Conservation (phyloP, 2,329 filamentous ascomycete genomes). For the Sphaerulina musiva region DNA sequence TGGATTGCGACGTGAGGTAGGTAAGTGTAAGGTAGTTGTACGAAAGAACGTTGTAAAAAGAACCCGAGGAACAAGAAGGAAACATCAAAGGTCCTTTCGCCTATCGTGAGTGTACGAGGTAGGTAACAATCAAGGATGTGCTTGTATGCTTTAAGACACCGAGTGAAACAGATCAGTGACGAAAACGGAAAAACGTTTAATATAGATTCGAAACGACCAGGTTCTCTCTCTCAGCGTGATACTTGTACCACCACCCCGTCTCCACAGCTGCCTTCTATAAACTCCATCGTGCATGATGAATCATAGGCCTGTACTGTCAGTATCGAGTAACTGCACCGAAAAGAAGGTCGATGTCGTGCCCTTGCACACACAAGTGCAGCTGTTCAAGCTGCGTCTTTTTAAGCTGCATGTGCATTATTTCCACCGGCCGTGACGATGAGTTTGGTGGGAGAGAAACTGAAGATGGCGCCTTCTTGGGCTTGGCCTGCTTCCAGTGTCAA, state of each 20-base stretch:
- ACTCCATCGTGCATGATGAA: slow-evolving; percentile 1
- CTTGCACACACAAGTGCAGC: too few relatives aligned
- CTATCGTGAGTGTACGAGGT: too few relatives aligned
- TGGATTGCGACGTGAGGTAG: too few relatives aligned
- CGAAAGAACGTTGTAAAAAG: too few relatives aligned
- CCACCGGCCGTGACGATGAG: slow-evolving; percentile 30
- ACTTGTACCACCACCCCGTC: not conserved
- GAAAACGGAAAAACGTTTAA: not conserved
- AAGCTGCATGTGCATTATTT: slow-evolving; percentile 26
- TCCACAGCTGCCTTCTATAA: not conserved
- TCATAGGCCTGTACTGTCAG: slow-evolving; percentile 3
- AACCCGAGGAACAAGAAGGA: too few relatives aligned
- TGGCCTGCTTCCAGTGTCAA: slow-evolving; percentile 14
- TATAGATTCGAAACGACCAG: not conserved
- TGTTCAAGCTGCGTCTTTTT: not conserved
- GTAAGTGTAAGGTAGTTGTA: too few relatives aligned
- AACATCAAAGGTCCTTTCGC: too few relatives aligned
- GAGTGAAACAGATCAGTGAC: too few relatives aligned
- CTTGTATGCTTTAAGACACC: too few relatives aligned
- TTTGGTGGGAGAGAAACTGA: slow-evolving; percentile 25
- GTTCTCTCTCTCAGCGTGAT: not conserved
- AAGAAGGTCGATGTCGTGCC: too few relatives aligned
- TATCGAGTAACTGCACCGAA: not conserved
- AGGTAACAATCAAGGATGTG: too few relatives aligned
- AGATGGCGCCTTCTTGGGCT: slow-evolving; percentile 32